Conservation (phyloP, 2,329 filamentous ascomycete species). For the Talaromyces sp. region DNA sequence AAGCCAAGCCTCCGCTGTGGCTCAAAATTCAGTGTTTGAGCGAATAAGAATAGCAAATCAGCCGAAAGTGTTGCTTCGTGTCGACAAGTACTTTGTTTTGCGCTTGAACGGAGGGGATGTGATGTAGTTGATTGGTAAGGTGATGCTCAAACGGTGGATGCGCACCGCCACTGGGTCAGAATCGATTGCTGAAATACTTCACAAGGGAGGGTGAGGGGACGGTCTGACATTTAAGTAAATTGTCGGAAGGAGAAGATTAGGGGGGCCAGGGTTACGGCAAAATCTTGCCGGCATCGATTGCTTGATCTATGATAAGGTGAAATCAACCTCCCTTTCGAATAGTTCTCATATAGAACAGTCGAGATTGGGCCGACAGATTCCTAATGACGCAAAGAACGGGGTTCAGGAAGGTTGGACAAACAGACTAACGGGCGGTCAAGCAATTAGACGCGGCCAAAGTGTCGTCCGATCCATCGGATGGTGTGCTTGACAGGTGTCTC, state of each 20-base stretch:
- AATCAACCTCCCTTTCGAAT: neutral
- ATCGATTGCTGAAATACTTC: neutral
- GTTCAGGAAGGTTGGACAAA: neutral
- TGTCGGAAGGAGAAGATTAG: neutral
- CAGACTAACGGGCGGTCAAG: slow-evolving; percentile 2
- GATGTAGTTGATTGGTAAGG: neutral
- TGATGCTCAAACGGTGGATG: neutral
- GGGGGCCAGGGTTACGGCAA: neutral
- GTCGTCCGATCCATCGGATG: neutral
- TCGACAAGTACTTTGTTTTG: neutral
- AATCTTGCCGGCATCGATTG: neutral
- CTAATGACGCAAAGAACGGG: slow-evolving; percentile 3
- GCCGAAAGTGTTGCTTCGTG: neutral
- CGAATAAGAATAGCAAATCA: neutral
- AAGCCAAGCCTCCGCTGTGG: slow-evolving; percentile 14
- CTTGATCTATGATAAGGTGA: neutral
- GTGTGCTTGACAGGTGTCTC: slow-evolving; percentile 2
- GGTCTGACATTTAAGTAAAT: neutral
- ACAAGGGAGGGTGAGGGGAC: neutral
- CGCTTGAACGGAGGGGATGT: neutral
- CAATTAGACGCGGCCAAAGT: neutral
- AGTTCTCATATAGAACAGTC: neutral
- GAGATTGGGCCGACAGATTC: slow-evolving; percentile 3
- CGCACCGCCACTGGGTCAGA: neutral
- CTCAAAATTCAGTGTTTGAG: neutral